A percentile compares a stretch with the other conserved stretches of the same genome.
These are phyloP conservation scores for Hsuehochloa calcarea DNA, from an alignment of 176 grass and related monocot genomes.

Conservation along the genomic window DNA sequence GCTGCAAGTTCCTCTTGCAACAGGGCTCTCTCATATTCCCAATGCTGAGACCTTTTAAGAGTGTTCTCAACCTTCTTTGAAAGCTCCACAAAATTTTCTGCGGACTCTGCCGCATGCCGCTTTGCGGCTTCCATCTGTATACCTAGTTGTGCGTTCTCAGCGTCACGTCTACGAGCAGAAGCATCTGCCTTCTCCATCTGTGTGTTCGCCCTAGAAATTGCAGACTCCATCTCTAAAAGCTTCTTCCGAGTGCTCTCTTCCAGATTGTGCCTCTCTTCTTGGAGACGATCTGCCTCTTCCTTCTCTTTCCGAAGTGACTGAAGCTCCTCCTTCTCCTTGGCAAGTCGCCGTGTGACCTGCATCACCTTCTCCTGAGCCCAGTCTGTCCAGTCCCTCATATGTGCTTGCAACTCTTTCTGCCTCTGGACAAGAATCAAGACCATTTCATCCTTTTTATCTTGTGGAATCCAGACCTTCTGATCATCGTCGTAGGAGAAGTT, in stretches of 20 bases:
- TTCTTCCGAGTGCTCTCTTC: constrained; percentile 88
- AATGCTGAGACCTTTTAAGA: constrained; percentile 74
- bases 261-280: constrained; percentile 73
- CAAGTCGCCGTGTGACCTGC: constrained; percentile 79
- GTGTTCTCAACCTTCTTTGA: constrained; percentile 69
- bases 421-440: constrained; percentile 67
- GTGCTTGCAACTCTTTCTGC: constrained; percentile 72
- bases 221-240: constrained; percentile 87
- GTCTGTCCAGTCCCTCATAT: constrained; percentile 78
- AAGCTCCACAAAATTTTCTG: constrained; percentile 60
- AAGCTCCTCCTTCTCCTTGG: constrained; percentile 82
- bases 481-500: constrained; percentile 51
- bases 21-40: constrained; percentile 68
- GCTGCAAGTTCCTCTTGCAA: constrained; percentile 71
- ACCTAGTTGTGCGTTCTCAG: constrained; percentile 67
- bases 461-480: constrained; percentile 60
- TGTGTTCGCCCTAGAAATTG: constrained; percentile 61
- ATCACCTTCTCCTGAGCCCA: constrained; percentile 98
- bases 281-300: constrained; percentile 53
- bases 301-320: constrained; percentile 75
- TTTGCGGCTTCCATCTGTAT: constrained; percentile 91
- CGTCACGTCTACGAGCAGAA: constrained; percentile 59
- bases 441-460: constrained; percentile 84
- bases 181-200: constrained; percentile 76
- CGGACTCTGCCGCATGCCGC: constrained; percentile 47